phyloP scores from a whole-genome alignment of 495 filamentous ascomycete genomes.

The Geoglossum glabrum region DNA sequence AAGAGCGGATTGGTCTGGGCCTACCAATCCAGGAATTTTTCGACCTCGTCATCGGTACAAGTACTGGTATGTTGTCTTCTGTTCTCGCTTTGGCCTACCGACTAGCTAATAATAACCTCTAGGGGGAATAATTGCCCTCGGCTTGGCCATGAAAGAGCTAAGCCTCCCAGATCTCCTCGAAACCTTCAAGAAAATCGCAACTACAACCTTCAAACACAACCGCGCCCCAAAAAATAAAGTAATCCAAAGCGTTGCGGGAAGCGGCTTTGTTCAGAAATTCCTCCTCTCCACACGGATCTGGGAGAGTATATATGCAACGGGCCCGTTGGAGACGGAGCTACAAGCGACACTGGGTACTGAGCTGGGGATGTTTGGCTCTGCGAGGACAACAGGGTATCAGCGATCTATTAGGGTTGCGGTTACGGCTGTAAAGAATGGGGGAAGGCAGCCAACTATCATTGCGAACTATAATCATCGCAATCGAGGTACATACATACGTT shows the following conservation, averaged over 20 bases:
- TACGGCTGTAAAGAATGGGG: not conserved
- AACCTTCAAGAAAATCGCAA: not conserved
- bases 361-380: not conserved
- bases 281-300: not conserved
- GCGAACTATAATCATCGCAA: not conserved
- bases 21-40: not conserved
- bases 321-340: not conserved
- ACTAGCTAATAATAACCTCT: not conserved
- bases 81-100: not conserved
- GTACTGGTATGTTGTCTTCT: not conserved
- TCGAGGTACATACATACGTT: not conserved
- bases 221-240: not conserved
- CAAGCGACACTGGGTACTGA: not conserved
- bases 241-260: not conserved
- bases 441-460: not conserved
- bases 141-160: not conserved
- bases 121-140: not conserved
- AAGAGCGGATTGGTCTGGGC: not conserved
- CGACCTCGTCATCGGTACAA: not conserved
- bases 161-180: not conserved
- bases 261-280: not conserved
- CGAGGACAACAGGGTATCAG: not conserved
- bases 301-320: not conserved
- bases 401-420: not conserved
- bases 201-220: not conserved